Base-by-base conservation (phyloP, 257 asterid genomes). In the Datura wrightii region DNA sequence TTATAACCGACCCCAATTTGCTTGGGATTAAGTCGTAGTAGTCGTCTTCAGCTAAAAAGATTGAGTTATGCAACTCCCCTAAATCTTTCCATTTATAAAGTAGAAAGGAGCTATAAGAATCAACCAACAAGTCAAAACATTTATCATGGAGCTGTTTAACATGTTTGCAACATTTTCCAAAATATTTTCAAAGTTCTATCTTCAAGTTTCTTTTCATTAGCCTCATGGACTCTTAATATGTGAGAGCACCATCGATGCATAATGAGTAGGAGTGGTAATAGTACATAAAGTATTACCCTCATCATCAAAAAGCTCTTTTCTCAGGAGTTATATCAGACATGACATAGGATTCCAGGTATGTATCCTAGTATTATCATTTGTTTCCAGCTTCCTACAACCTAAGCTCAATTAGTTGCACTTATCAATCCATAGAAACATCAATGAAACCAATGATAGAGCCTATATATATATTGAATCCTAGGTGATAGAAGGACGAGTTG, bases 41-140 rank as follows among this genome's bases (percentile, higher is more conserved):
- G 72, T 65, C 15, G 78, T 67, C 15, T 24, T 67, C 78, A 67
- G 14, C 78, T 67, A 42, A 67, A 67, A 67, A 37, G 52, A 67
- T 39, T 39, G 52, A 67, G 78, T 67, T 67, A 39, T 39, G 78
- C 31, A 67, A 15, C 34, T 37, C 78, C 39, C 31, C 52, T 67
- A 36, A 67, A 39, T 37, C 78, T 39, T 39, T 6, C 48, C 48
- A 66, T 66, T 36, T 66, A 66, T 66, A 66, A 66, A 24, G 48
- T 66, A 6, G 76, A 14, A 66, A 66, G 76, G 80, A 72, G 56
- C 58, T 72, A 2, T 19, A 24, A 19, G 3, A 72, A 72, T 44
- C 37, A 18, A 48, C 56, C 18, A 70, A 70, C 39, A 71, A 10
- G 18, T 44, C 36, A 44, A 71, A 44, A 71, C 36, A 44, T n/a